phyloP scores from a whole-genome alignment of 305 asterid genomes.

The Fraxinus nigra region DNA sequence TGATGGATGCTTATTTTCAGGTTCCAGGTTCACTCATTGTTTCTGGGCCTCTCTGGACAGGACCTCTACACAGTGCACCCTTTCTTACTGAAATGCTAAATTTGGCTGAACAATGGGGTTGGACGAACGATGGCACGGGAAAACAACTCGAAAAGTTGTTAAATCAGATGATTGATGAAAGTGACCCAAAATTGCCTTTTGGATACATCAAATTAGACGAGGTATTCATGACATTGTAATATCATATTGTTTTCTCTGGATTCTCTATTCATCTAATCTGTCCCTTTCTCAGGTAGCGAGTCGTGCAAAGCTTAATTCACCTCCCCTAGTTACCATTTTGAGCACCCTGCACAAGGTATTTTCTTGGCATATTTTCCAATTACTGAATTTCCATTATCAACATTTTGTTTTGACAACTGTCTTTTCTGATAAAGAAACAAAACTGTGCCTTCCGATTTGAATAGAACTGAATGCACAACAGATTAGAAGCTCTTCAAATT shows the following conservation, averaged over 20 bases:
- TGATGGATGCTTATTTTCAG: slow-evolving; percentile 41
- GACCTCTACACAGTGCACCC: slow-evolving; percentile 72
- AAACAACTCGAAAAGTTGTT: slow-evolving; percentile 55
- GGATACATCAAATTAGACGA: slow-evolving; percentile 77
- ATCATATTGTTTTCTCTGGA: not conserved
- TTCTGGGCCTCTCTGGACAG: slow-evolving; percentile 96
- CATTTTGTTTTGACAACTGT: no score
- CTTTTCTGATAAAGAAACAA: not conserved
- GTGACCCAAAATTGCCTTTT: slow-evolving; percentile 76
- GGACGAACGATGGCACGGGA: slow-evolving; percentile 62
- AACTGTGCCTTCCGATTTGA: not conserved
- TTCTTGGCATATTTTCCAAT: not conserved
- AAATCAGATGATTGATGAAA: slow-evolving; percentile 69
- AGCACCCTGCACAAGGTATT: slow-evolving; percentile 56
- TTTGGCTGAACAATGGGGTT: slow-evolving; percentile 80
- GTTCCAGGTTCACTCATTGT: slow-evolving; percentile 63
- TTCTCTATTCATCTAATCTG: slow-evolving; percentile 3
- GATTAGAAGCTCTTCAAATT: not conserved
- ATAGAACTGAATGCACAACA: not conserved
- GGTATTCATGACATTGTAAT: slow-evolving; percentile 38
- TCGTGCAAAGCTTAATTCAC: slow-evolving; percentile 76
- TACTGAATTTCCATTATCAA: not conserved
- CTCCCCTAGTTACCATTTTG: slow-evolving; percentile 49
- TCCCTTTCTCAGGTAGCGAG: slow-evolving; percentile 60
- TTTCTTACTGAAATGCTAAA: slow-evolving; percentile 59